Evolutionary conservation across 164 flowering plant genomes (phyloP).

Genomic region (Magnolia officinalis): DNA sequence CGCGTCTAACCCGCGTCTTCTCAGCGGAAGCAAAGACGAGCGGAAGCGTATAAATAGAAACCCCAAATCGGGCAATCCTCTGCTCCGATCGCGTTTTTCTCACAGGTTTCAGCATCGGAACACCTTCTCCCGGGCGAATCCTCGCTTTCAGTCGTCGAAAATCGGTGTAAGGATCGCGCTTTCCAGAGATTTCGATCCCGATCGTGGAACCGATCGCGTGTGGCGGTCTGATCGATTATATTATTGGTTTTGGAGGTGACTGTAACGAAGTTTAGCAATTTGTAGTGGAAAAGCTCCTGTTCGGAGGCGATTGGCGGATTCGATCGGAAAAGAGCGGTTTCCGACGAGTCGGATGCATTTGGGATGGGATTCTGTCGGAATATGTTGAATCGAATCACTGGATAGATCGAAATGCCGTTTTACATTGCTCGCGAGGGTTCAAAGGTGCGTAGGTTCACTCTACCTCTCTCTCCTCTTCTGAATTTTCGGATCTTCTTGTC

Average conservation of each 20-base stretch:
- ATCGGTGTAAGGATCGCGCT: background rate
- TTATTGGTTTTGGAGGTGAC: background rate
- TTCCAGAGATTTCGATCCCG: background rate
- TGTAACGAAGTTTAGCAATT: too few relatives aligned
- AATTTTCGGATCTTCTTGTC: background rate
- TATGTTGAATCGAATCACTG: background rate
- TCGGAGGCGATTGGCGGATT: background rate
- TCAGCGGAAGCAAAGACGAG: background rate
- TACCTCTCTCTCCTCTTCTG: background rate
- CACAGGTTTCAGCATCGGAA: background rate
- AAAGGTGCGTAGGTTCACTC: slow-evolving; percentile 47
- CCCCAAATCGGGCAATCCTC: background rate
- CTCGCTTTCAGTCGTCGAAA: background rate
- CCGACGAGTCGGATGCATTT: background rate
- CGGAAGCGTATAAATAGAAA: background rate
- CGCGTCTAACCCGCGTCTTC: background rate
- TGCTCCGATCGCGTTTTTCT: background rate
- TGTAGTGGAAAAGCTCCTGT: background rate
- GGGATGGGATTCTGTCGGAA: background rate
- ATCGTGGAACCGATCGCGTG: background rate
- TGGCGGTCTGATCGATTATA: background rate
- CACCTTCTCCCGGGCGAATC: background rate
- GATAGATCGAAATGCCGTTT: slow-evolving; percentile 54
- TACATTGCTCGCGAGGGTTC: slow-evolving; percentile 93
- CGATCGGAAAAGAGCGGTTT: background rate